Conservation (phyloP, 495 filamentous ascomycete genomes). For the Coniosporium apollinis region DNA sequence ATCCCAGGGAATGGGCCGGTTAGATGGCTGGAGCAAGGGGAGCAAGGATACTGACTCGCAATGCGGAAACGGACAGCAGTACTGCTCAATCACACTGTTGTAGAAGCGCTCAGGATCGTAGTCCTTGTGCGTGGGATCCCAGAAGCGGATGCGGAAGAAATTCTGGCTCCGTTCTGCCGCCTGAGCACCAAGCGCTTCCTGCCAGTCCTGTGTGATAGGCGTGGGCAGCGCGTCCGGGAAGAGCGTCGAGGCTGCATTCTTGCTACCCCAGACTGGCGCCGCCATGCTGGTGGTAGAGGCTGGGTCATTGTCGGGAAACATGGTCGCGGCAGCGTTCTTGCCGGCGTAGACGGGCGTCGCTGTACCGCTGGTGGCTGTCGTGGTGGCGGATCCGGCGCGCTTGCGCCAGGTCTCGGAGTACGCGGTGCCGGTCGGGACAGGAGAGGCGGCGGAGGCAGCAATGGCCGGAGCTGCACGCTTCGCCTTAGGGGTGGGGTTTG, state of each 20-base stretch:
- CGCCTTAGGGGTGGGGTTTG: too few species aligned
- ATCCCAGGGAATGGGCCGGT: neutral
- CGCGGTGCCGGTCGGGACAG: too few species aligned
- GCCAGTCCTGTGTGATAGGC: constrained; percentile 5
- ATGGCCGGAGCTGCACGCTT: too few species aligned
- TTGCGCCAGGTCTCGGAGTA: too few species aligned
- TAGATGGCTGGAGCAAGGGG: neutral
- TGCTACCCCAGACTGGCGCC: constrained; percentile 3
- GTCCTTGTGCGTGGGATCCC: constrained; percentile 14
- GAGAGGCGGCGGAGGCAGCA: too few species aligned
- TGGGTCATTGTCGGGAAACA: too few species aligned
- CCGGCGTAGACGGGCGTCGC: too few species aligned
- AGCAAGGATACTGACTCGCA: constrained; percentile 16
- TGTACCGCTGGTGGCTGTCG: too few species aligned
- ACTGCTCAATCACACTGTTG: constrained; percentile 8
- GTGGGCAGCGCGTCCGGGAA: constrained; percentile 14
- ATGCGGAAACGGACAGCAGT: constrained; percentile 18
- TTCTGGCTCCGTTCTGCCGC: constrained; percentile 5
- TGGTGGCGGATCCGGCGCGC: too few species aligned
- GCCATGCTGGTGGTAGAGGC: too few species aligned
- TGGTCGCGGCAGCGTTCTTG: too few species aligned
- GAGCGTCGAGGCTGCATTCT: constrained; percentile 2
- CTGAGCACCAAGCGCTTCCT: neutral
- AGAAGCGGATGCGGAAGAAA: constrained; percentile 18
- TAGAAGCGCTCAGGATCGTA: constrained; percentile 19